Conservation (phyloP, 202 grass and related monocot genomes). For the Miscanthus sacchariflorus region DNA sequence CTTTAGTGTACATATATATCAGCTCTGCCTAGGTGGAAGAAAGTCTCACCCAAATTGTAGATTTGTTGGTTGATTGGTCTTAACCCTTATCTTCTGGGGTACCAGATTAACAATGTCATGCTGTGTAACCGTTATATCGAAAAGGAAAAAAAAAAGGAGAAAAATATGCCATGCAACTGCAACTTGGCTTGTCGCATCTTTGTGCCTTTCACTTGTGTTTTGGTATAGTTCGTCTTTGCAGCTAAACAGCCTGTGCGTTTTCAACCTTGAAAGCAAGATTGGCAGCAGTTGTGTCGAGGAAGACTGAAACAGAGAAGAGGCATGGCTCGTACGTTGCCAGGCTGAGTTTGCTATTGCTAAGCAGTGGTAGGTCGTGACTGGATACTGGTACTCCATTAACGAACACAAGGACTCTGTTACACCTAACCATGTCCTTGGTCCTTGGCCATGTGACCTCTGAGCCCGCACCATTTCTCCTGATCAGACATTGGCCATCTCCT, state of each 20-base stretch:
- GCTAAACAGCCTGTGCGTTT: neutral
- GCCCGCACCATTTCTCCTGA: neutral
- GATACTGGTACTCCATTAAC: neutral
- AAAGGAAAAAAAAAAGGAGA: neutral
- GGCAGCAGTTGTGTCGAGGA: neutral
- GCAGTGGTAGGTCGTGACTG: neutral
- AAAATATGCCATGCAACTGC: neutral
- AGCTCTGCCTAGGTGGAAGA: constrained; percentile 23
- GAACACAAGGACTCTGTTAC: neutral
- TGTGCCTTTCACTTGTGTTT: neutral
- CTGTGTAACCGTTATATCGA: neutral
- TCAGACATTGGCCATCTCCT: neutral
- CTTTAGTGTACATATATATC: constrained; percentile 44
- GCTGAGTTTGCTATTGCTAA: neutral
- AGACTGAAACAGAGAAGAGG: neutral
- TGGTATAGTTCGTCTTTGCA: neutral
- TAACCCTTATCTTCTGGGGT: neutral
- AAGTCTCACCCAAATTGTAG: neutral
- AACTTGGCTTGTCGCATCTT: neutral
- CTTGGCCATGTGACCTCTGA: neutral
- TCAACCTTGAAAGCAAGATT: neutral
- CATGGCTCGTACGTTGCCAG: neutral
- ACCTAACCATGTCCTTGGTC: neutral
- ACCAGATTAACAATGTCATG: constrained; percentile 20
- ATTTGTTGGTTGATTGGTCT: constrained; percentile 20